A percentile compares a stretch with the other conserved stretches of the same genome.
phyloP scores from a whole-genome alignment of 805 yeast genomes.

The Zygotorulaspora danielsina region DNA sequence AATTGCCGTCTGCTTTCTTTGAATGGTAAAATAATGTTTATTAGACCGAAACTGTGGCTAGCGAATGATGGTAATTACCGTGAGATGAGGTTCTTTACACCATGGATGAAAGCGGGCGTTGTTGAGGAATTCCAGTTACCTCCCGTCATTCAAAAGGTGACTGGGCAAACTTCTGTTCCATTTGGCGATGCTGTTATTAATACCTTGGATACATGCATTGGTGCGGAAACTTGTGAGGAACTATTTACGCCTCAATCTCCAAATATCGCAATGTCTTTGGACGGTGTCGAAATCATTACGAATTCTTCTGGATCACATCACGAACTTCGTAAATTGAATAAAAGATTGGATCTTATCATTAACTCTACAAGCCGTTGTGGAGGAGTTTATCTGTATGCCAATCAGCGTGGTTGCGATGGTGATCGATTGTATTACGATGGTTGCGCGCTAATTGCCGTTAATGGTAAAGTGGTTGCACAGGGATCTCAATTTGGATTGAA shows the following conservation, averaged over 20 bases:
- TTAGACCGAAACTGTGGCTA: slow-evolving; percentile 87
- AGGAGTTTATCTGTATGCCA: slow-evolving; percentile 88
- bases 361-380: slow-evolving; percentile 97
- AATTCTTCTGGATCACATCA: slow-evolving; percentile 98
- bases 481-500: slow-evolving; percentile 83
- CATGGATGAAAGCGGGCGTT: slow-evolving; percentile 79
- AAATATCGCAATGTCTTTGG: slow-evolving; percentile 83
- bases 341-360: slow-evolving; percentile 75
- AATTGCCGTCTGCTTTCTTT: slow-evolving; percentile 84
- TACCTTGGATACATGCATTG: slow-evolving; percentile 81
- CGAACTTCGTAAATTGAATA: slow-evolving; percentile 83
- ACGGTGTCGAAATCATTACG: slow-evolving; percentile 96
- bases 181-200: slow-evolving; percentile 90
- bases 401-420: slow-evolving; percentile 98
- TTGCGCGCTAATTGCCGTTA: slow-evolving; percentile 88
- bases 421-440: slow-evolving; percentile 97
- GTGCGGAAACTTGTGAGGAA: slow-evolving; percentile 99
- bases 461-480: slow-evolving; percentile 89
- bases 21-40: slow-evolving; percentile 73
- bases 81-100: slow-evolving; percentile 95
- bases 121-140: slow-evolving; percentile 77
- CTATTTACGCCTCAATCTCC: slow-evolving; percentile 95
- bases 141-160: slow-evolving; percentile 54
- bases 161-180: slow-evolving; percentile 63
- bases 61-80: slow-evolving; percentile 98